A percentile compares a stretch with the other conserved stretches of the same genome.
Conservation (phyloP, 225 moss, liverwort and hornwort genomes). For the Asterella californica region DNA sequence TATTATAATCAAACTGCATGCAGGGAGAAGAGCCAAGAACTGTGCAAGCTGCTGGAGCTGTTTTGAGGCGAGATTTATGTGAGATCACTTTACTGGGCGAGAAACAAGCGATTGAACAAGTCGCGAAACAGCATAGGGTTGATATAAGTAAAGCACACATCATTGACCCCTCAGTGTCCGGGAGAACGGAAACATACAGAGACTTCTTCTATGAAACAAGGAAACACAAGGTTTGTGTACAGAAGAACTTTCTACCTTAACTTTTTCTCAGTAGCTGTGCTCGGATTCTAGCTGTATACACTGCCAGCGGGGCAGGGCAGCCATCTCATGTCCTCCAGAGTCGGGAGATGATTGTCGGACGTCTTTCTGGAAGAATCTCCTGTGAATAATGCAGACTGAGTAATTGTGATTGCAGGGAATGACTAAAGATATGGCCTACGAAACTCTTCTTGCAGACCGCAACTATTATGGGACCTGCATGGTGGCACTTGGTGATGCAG, state of each 20-base stretch:
- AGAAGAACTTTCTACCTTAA: neutral
- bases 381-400: neutral
- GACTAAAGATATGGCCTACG: constrained; percentile 57
- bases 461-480: constrained; percentile 95
- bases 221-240: constrained; percentile 68
- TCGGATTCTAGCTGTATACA: no score
- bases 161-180: constrained; percentile 55
- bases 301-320: neutral
- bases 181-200: constrained; percentile 55
- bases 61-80: constrained; percentile 65
- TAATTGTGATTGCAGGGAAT: constrained; percentile 52
- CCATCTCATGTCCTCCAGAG: neutral
- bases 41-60: constrained; percentile 76
- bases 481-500: constrained; percentile 85
- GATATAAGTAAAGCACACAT: constrained; percentile 64
- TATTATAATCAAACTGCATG: neutral
- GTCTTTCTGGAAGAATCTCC: neutral
- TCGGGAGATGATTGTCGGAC: neutral
- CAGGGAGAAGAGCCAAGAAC: constrained; percentile 86
- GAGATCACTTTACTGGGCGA: constrained; percentile 71
- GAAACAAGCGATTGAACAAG: constrained; percentile 55
- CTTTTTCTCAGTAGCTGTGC: neutral
- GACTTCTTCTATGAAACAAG: constrained; percentile 62
- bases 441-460: constrained; percentile 56
- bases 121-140: constrained; percentile 70